Evolutionary conservation across 2,329 filamentous ascomycete genomes (phyloP), one percentile per base, ranked within the genome.

Genomic region (Pseudogymnoascus sp.): DNA sequence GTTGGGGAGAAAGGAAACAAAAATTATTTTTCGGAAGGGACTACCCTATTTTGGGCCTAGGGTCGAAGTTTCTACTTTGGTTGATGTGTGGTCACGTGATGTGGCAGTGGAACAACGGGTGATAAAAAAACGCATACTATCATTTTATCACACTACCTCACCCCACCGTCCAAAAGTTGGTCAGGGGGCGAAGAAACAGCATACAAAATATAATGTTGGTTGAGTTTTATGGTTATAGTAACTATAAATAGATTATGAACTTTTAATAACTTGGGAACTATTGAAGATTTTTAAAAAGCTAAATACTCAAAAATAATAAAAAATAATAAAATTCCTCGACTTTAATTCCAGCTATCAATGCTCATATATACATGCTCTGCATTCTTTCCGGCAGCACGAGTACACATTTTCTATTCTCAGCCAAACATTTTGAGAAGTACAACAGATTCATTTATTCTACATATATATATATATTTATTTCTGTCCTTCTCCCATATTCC

Each of bases 401-500:
- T 16, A 12, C 3, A 14, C 36, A 3, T 34, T 21, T 4, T 34
- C 1, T 21, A 36, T 56, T 21, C 16, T 4, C 11, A 12, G 28
- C 16, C 9, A 14, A 11, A 5, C 14, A 5, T 8, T 7, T n/a
- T 8, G n/a, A 36, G 18, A 56, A 12, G n/a, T 12, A 36, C 16
- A 34, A 56, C 5, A 34, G 28, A 36, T 12, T 2, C 3, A 21
- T 56, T 9, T 56, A 36, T 56, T 36, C 49, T 34, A 56, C 16
- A 56, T 36, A 16, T 14, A 7, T 56, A 34, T 28, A 28, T 28
- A 9, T 31, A 12, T 49, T 34, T 34, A 37, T 42, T 28, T 11
- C 23, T 16, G 12, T 11, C 72, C 72, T 49, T 81, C 68, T 1
- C 83, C 84, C 86, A 90, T 90, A 63, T 88, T 82, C 88, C 88